Conservation (phyloP, 2,329 filamentous ascomycete genomes). For the Aureobasidium sp. region DNA sequence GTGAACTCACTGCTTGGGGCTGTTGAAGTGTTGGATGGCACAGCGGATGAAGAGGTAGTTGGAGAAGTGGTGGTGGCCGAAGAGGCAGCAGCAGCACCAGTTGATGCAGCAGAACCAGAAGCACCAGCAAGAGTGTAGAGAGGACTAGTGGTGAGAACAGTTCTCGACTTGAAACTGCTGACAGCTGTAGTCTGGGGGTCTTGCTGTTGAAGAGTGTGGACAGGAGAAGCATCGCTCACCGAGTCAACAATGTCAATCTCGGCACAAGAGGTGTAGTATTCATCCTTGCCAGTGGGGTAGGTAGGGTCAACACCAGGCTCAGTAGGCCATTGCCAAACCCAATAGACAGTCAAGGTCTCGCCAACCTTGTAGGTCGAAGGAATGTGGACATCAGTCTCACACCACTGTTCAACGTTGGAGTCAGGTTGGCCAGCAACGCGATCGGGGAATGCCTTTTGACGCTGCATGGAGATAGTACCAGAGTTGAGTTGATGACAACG, state of each 20-base stretch:
- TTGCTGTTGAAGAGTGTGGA: slow-evolving; percentile 32
- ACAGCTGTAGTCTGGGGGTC: slow-evolving; percentile 37
- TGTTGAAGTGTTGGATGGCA: neutral
- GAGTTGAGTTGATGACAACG: slow-evolving; percentile 76
- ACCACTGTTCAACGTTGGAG: slow-evolving; percentile 55
- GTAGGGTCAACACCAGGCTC: slow-evolving; percentile 31
- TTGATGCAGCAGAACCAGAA: neutral
- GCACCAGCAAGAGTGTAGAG: slow-evolving; percentile 18
- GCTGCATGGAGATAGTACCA: slow-evolving; percentile 50
- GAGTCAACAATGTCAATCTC: slow-evolving; percentile 45
- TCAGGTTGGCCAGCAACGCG: slow-evolving; percentile 43
- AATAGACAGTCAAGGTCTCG: slow-evolving; percentile 74
- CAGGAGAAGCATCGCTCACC: slow-evolving; percentile 12
- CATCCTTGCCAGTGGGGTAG: slow-evolving; percentile 41
- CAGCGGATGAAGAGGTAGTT: neutral
- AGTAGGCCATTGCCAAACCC: slow-evolving; percentile 93
- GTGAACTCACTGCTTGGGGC: neutral
- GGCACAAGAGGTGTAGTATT: slow-evolving; percentile 54
- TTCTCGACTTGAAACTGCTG: slow-evolving; percentile 33
- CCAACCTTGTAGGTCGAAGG: slow-evolving; percentile 58
- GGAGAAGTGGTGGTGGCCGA: neutral
- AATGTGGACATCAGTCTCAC: slow-evolving; percentile 73
- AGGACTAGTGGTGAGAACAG: slow-evolving; percentile 30
- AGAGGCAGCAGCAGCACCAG: neutral
- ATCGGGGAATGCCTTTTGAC: slow-evolving; percentile 52